Evolutionary conservation across 2,329 filamentous ascomycete species (phyloP).

Genomic region (Fusarium sp.): DNA sequence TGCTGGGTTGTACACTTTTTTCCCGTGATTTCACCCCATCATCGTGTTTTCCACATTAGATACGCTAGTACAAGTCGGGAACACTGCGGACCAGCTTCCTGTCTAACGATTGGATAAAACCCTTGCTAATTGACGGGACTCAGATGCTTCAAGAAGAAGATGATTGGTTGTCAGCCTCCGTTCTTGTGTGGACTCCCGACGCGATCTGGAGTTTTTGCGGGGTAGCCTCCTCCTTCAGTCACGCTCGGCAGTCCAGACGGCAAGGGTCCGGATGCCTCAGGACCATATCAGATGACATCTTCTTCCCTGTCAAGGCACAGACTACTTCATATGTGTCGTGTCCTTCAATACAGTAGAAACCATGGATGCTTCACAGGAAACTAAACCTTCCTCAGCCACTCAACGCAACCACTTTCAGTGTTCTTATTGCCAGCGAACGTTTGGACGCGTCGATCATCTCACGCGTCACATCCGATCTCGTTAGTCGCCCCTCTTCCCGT

Average conservation of each 20-base stretch:
- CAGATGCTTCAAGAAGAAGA: not conserved
- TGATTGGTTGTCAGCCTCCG: not conserved
- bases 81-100: not conserved
- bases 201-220: not conserved
- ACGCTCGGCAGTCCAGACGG: not conserved
- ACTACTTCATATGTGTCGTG: not conserved
- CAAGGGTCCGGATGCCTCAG: not conserved
- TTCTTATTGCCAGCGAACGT: conserved; percentile 30
- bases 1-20: too few species aligned
- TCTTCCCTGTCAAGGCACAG: not conserved
- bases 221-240: not conserved
- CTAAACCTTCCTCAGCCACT: not conserved
- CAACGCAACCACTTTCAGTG: conserved; percentile 28
- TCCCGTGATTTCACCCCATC: too few species aligned
- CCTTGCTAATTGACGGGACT: not conserved
- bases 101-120: not conserved
- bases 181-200: not conserved
- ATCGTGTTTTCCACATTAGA: not conserved
- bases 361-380: conserved; percentile 17
- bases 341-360: not conserved
- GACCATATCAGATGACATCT: not conserved
- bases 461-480: conserved; percentile 32
- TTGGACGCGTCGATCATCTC: conserved; percentile 31
- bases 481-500: conserved; percentile 5
- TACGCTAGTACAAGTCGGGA: not conserved